Conservation (phyloP, 2,329 filamentous ascomycete species). For the Aspergillus candidus region DNA sequence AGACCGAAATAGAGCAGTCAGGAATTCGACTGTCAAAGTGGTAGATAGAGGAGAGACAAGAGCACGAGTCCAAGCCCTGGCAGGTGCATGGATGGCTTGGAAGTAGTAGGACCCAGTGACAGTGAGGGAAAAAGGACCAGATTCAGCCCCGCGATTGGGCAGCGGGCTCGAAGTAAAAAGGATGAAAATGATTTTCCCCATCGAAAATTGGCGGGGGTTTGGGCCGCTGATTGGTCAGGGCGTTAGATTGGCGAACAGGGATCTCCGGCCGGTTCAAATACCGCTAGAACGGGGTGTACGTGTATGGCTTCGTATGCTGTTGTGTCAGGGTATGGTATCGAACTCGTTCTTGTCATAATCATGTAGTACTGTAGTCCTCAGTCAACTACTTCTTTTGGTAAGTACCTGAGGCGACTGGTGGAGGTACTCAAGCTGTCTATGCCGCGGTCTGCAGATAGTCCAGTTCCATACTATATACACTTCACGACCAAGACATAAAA, state of each 20-base stretch:
- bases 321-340: constrained; percentile 13
- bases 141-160: constrained; percentile 16
- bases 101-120: too few species aligned
- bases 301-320: constrained; percentile 5
- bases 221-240: constrained; percentile 23
- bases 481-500: too few species aligned
- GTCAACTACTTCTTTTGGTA: neutral
- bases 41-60: neutral
- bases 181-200: constrained; percentile 4
- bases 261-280: constrained; percentile 16
- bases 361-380: neutral
- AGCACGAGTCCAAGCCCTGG: neutral
- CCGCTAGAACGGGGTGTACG: constrained; percentile 4
- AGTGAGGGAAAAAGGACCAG: constrained; percentile 10
- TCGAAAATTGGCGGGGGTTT: constrained; percentile 19
- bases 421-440: too few species aligned
- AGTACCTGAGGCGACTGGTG: neutral
- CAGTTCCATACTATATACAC: too few species aligned
- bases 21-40: constrained; percentile 1
- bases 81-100: neutral
- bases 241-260: constrained; percentile 26
- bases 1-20: constrained; percentile 1
- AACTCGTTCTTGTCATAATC: constrained; percentile 1
- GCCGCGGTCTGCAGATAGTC: neutral
- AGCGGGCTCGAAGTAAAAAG: constrained; percentile 8